Conservation (phyloP, 1,284 basidiomycete genomes). For the Moesziomyces aphidis region DNA sequence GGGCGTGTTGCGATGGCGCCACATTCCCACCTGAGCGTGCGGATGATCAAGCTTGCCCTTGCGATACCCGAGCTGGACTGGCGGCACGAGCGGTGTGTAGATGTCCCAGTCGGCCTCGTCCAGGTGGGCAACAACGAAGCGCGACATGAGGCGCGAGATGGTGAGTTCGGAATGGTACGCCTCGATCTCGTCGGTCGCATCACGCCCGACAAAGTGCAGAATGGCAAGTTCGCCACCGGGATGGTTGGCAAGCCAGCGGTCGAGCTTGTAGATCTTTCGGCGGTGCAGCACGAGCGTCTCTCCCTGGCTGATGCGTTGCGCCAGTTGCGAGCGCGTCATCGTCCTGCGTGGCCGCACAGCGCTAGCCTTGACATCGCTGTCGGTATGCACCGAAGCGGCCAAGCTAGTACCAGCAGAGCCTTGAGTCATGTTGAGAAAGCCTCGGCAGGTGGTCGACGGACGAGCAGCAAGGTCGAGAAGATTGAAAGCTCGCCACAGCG, state of each 20-base stretch:
- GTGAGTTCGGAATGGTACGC: conserved; percentile 86
- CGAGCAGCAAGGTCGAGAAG: no score
- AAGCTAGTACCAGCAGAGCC: no score
- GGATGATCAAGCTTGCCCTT: conserved; percentile 63
- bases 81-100: conserved; percentile 88
- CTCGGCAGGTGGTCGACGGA: no score
- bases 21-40: conserved; percentile 60
- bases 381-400: neutral
- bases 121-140: conserved; percentile 82
- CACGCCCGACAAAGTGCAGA: conserved; percentile 94
- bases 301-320: conserved; percentile 59
- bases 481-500: no score
- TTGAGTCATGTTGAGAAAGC: no score
- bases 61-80: conserved; percentile 80
- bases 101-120: conserved; percentile 70
- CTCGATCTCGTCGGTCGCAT: conserved; percentile 93
- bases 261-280: conserved; percentile 82
- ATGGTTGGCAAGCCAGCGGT: conserved; percentile 83
- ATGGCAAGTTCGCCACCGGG: conserved; percentile 91
- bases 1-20: conserved; percentile 41
- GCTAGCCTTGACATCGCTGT: neutral
- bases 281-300: conserved; percentile 83
- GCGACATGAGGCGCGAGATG: conserved; percentile 73
- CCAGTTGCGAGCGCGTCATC: conserved; percentile 57
- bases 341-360: conserved; percentile 7